These are phyloP conservation scores for Candida oleophila DNA, from an alignment of 805 yeast genomes.

Conservation along the genomic window DNA sequence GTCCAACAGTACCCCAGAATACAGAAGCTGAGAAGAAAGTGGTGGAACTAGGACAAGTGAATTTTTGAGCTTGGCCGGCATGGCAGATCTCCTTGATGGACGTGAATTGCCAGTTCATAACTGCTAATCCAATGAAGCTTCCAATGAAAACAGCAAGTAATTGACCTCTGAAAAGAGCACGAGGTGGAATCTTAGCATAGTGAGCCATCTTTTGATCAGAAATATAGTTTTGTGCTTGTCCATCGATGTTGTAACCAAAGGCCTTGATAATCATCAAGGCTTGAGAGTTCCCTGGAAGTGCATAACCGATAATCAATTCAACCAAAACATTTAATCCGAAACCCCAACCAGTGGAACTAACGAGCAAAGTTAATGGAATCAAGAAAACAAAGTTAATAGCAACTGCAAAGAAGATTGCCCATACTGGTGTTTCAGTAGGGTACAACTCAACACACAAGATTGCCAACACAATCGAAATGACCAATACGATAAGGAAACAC, in stretches of 20 bases:
- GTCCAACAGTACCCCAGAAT: constrained; percentile 66
- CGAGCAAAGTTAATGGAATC: constrained; percentile 28
- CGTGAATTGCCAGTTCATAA: constrained; percentile 29
- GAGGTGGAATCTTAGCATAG: constrained; percentile 59
- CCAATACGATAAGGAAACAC: constrained; percentile 23
- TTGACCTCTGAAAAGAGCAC: constrained; percentile 49
- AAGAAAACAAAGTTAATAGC: constrained; percentile 32
- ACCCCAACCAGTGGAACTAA: constrained; percentile 29
- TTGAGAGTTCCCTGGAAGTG: constrained; percentile 35
- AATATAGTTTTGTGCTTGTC: constrained; percentile 55
- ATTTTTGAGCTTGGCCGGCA: constrained; percentile 39
- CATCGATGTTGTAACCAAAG: constrained; percentile 55
- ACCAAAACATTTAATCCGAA: constrained; percentile 37
- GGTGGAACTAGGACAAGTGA: constrained; percentile 34
- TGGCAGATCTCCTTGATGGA: constrained; percentile 38
- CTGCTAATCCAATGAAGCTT: constrained; percentile 25
- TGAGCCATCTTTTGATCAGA: constrained; percentile 63
- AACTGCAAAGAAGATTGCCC: constrained; percentile 35
- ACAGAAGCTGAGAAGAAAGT: constrained; percentile 54
- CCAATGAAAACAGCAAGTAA: constrained; percentile 22
- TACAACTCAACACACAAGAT: constrained; percentile 29
- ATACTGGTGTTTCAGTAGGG: constrained; percentile 35
- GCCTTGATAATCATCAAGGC: constrained; percentile 53
- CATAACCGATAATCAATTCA: constrained; percentile 37
- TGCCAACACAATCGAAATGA: constrained; percentile 29